A percentile compares a stretch with the other conserved stretches of the same genome.
Evolutionary conservation across 306 rosid species (phyloP).

Genomic region (cucumber (Cucumis sativus)): DNA sequence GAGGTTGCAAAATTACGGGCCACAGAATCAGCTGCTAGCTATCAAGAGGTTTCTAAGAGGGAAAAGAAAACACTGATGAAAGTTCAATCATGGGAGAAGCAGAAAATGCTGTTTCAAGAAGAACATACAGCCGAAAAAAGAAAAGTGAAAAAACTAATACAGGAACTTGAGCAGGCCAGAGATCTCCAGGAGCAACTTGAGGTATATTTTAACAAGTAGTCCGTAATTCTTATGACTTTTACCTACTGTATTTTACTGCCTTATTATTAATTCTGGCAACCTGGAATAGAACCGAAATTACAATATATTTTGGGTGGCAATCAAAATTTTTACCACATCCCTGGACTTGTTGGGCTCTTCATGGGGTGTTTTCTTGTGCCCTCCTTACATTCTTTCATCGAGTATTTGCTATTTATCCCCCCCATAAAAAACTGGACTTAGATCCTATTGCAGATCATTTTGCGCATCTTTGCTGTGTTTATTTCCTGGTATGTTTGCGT

Average conservation of each 20-base stretch:
- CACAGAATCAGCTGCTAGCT: constrained; percentile 65
- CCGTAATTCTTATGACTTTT: neutral
- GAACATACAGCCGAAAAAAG: constrained; percentile 48
- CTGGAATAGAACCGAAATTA: neutral
- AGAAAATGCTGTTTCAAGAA: constrained; percentile 54
- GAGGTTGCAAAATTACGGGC: constrained; percentile 63
- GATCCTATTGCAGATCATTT: neutral
- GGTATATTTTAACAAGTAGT: constrained; percentile 38
- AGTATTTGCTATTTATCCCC: too few relatives aligned
- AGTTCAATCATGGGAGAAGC: constrained; percentile 73
- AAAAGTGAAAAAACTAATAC: constrained; percentile 33
- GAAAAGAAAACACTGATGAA: constrained; percentile 58
- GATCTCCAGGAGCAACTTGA: constrained; percentile 46
- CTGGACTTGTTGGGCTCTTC: too few relatives aligned
- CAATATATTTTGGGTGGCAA: neutral
- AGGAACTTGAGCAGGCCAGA: constrained; percentile 55
- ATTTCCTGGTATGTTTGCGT: neutral
- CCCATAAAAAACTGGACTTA: neutral
- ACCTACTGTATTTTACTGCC: neutral
- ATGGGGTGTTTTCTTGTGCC: too few relatives aligned
- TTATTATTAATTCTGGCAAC: neutral
- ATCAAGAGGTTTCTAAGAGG: constrained; percentile 63
- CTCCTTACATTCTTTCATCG: too few relatives aligned
- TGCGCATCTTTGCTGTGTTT: neutral
- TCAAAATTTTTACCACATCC: neutral